A percentile compares a stretch with the other conserved stretches of the same genome.
These are phyloP conservation scores for Lactifluus hygrophoroides DNA, from an alignment of 768 basidiomycete species.

Conservation along the genomic window DNA sequence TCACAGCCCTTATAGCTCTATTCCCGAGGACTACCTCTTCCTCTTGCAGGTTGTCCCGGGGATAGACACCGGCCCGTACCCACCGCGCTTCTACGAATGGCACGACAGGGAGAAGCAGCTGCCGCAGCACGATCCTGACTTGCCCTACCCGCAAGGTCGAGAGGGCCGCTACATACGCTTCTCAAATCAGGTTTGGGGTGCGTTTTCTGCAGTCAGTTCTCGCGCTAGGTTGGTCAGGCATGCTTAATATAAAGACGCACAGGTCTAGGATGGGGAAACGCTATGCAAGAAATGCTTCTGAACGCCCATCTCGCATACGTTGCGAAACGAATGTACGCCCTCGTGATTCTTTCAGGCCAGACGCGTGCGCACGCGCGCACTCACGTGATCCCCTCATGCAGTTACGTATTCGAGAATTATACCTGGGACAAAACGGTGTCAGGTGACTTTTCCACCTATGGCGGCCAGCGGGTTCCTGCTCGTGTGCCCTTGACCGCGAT, in stretches of 20 bases:
- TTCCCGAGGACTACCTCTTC: background rate
- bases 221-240: background rate
- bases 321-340: constrained; percentile 41
- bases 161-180: too few species aligned
- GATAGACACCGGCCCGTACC: too few species aligned
- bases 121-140: constrained; percentile 17
- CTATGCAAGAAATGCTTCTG: constrained; percentile 36
- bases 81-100: constrained; percentile 11
- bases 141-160: too few species aligned
- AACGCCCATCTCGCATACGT: constrained; percentile 25
- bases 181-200: constrained; percentile 10
- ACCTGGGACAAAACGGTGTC: too few species aligned
- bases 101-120: constrained; percentile 7
- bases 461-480: too few species aligned
- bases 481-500: too few species aligned
- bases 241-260: background rate
- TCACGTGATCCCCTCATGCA: too few species aligned
- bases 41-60: background rate
- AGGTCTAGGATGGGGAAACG: constrained; percentile 57
- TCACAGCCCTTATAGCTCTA: too few species aligned
- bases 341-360: too few species aligned
- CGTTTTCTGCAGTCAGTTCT: background rate
- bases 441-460: too few species aligned
- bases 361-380: too few species aligned
- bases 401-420: too few species aligned